Percentiles rank a stretch among this genome's conserved stretches.
These are phyloP conservation scores for Epichloe brachyelytri DNA, from an alignment of 2,329 filamentous ascomycete genomes.

Conservation along the genomic window DNA sequence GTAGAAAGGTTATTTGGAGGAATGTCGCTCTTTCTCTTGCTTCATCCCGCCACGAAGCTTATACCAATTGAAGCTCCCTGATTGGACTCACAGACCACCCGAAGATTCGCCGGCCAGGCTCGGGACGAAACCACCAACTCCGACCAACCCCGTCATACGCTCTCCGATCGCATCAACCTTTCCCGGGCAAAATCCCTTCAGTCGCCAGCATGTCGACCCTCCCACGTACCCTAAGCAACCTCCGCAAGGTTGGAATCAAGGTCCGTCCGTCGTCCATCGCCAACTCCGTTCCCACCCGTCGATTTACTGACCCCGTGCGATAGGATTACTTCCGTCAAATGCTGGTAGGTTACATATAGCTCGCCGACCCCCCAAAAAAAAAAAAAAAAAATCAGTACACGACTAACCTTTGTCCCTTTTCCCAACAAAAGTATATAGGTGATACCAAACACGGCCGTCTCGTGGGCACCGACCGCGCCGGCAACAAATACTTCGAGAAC, in stretches of 20 bases:
- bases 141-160: conserved; percentile 5
- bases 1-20: neutral
- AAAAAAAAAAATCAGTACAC: conserved; percentile 1
- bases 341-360: conserved; percentile 51
- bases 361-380: conserved; percentile 4
- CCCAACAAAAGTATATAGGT: conserved; percentile 52
- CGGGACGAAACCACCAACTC: conserved; percentile 4
- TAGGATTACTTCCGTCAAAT: conserved; percentile 88
- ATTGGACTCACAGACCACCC: conserved; percentile 9
- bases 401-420: neutral
- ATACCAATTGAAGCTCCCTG: neutral
- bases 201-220: conserved; percentile 73
- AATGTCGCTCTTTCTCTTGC: neutral
- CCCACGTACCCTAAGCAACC: conserved; percentile 70
- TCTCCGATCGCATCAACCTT: conserved; percentile 2
- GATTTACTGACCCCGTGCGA: conserved; percentile 6
- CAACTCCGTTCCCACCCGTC: neutral
- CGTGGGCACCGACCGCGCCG: conserved; percentile 75
- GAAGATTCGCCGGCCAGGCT: conserved; percentile 18
- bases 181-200: conserved; percentile 7
- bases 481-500: conserved; percentile 98
- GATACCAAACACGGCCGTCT: conserved; percentile 91
- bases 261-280: conserved; percentile 42
- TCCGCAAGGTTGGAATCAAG: conserved; percentile 81
- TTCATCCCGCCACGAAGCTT: neutral